These are phyloP conservation scores for Pseudozyma thailandica DNA, from an alignment of 1,284 basidiomycete species.

Conservation along the genomic window DNA sequence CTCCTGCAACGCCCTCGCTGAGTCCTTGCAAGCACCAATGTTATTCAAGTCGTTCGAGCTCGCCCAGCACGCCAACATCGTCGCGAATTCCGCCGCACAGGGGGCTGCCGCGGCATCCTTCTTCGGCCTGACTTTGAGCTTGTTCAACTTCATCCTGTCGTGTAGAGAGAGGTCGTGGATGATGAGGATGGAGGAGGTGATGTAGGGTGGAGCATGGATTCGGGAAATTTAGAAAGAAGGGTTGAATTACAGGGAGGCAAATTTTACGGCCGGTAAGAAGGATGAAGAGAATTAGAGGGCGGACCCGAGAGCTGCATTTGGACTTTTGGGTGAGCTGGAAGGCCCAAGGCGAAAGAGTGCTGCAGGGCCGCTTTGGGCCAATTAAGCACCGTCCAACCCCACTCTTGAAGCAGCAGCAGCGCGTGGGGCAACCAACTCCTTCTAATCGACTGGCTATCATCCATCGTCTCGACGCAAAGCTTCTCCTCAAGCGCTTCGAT, in stretches of 20 bases:
- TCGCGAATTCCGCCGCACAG: constrained; percentile 80
- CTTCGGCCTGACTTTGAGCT: constrained; percentile 71
- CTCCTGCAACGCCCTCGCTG: constrained; percentile 77
- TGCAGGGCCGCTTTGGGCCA: background rate
- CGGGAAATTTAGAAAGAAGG: background rate
- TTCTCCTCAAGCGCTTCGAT: background rate
- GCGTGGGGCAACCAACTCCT: constrained; percentile 21
- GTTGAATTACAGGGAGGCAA: background rate
- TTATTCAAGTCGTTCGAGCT: constrained; percentile 78
- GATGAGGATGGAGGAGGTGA: constrained; percentile 16
- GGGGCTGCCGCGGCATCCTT: constrained; percentile 77
- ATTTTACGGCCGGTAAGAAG: constrained; percentile 21
- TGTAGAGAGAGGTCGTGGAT: background rate
- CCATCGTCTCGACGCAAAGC: background rate
- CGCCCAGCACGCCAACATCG: constrained; percentile 93
- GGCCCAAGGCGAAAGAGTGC: background rate
- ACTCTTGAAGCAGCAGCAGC: background rate
- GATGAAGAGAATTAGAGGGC: background rate
- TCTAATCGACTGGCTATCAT: background rate
- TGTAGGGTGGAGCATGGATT: constrained; percentile 2
- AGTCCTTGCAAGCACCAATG: constrained; percentile 74
- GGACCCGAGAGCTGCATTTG: constrained; percentile 21
- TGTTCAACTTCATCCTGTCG: constrained; percentile 60
- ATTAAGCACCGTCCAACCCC: background rate
- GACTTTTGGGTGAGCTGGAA: constrained; percentile 26